These are phyloP conservation scores for Komagataella phaffii DNA, from an alignment of 805 yeast species.

Conservation along the genomic window DNA sequence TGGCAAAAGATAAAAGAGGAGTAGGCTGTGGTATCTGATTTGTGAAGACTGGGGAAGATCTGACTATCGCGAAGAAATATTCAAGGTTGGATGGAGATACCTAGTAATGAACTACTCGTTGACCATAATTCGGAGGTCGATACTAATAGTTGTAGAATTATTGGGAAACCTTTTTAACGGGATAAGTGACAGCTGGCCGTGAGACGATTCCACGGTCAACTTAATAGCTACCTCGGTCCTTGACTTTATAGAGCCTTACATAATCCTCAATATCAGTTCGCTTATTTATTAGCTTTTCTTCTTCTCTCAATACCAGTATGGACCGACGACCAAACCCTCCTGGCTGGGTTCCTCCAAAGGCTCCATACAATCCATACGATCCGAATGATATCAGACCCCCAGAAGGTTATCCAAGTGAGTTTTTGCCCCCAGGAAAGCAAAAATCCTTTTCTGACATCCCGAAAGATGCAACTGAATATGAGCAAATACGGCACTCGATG, in stretches of 20 bases:
- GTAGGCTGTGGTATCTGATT: background rate
- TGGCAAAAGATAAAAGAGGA: background rate
- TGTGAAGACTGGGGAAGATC: background rate
- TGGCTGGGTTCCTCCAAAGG: constrained; percentile 72
- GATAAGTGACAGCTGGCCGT: too few relatives aligned
- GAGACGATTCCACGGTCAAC: background rate
- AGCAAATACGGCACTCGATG: constrained; percentile 63
- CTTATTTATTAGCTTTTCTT: constrained; percentile 1
- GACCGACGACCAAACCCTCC: constrained; percentile 63
- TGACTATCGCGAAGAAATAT: background rate
- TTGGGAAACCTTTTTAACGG: too few relatives aligned
- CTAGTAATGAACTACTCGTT: background rate
- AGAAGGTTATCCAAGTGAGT: constrained; percentile 79
- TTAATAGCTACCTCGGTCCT: background rate
- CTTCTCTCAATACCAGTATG: constrained; percentile 11
- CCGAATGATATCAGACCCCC: constrained; percentile 67
- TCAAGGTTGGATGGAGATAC: background rate
- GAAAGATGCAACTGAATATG: constrained; percentile 51
- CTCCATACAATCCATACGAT: constrained; percentile 81
- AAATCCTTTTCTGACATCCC: constrained; percentile 38
- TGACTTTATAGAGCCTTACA: background rate
- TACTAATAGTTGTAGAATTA: too few relatives aligned
- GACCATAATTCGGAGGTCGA: background rate
- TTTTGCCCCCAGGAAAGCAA: constrained; percentile 46
- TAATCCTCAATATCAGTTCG: background rate